phyloP scores from a whole-genome alignment of 208 protist species.

The Leishmania tarentolae region DNA sequence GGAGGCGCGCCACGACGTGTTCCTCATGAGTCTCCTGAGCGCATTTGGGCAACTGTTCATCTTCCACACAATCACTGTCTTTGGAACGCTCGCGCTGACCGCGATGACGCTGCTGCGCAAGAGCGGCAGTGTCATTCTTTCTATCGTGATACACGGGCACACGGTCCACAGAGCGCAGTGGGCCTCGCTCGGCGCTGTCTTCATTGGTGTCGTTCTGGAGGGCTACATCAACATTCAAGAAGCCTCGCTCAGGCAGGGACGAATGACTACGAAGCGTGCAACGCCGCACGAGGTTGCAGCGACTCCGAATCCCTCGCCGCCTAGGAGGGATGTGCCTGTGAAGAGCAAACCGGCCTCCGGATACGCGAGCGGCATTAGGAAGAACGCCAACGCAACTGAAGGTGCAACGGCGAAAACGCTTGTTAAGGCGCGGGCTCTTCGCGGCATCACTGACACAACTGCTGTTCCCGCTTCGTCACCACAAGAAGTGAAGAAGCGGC shows the following conservation, averaged over 20 bases:
- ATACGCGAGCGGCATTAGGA: not conserved
- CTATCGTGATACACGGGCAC: conserved; percentile 77
- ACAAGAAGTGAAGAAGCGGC: conserved; percentile 1
- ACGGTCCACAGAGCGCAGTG: conserved; percentile 53
- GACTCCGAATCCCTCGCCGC: not conserved
- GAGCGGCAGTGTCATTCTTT: conserved; percentile 74
- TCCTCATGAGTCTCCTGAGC: conserved; percentile 67
- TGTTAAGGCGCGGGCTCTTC: not conserved
- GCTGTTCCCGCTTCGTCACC: not conserved
- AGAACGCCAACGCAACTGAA: not conserved
- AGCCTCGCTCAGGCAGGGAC: conserved; percentile 13
- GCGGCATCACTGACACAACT: not conserved
- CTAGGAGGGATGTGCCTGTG: not conserved
- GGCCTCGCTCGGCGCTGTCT: conserved; percentile 50
- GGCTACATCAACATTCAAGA: conserved; percentile 43
- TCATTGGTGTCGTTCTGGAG: conserved; percentile 67
- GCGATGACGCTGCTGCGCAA: conserved; percentile 87
- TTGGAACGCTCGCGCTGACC: conserved; percentile 77
- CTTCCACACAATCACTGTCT: conserved; percentile 77
- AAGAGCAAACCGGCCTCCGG: not conserved
- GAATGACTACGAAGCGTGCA: not conserved
- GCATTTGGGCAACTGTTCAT: conserved; percentile 83
- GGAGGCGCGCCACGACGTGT: conserved; percentile 59
- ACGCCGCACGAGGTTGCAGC: not conserved
- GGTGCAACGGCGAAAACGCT: not conserved